Evolutionary conservation across 2,329 filamentous ascomycete species (phyloP).

Genomic region (Alternaria brassicae): DNA sequence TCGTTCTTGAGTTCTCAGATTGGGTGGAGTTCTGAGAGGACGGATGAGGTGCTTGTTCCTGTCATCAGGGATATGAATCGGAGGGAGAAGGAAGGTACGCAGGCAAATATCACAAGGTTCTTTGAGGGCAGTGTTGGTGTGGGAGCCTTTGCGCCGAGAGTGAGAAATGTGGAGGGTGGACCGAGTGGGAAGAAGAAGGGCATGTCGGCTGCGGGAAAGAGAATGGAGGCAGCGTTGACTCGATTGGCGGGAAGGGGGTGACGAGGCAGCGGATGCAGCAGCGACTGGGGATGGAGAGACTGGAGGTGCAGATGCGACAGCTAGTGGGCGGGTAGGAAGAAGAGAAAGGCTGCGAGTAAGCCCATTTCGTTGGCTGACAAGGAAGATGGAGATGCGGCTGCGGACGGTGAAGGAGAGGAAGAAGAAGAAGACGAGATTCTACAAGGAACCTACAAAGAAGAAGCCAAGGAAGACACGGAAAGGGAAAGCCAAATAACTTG

Average conservation of each 20-base stretch:
- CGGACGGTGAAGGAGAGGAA: constrained; percentile 23
- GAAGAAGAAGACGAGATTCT: constrained; percentile 34
- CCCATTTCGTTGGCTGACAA: constrained; percentile 17
- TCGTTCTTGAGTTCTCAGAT: constrained; percentile 89
- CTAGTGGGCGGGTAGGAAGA: constrained; percentile 22
- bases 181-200: constrained; percentile 62
- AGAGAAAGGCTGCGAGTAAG: constrained; percentile 29
- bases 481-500: constrained; percentile 6
- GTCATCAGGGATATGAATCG: constrained; percentile 96
- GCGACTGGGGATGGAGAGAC: constrained; percentile 30
- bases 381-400: constrained; percentile 20
- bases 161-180: constrained; percentile 59
- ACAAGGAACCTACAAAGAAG: constrained; percentile 42
- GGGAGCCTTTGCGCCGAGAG: constrained; percentile 75
- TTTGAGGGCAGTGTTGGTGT: constrained; percentile 78
- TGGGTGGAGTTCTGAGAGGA: constrained; percentile 89
- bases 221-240: constrained; percentile 44
- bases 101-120: constrained; percentile 93
- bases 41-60: constrained; percentile 93
- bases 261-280: constrained; percentile 25
- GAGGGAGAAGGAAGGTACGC: constrained; percentile 85
- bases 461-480: constrained; percentile 28
- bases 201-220: constrained; percentile 40
- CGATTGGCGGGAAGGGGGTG: constrained; percentile 38
- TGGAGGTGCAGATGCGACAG: constrained; percentile 16